These are phyloP conservation scores for Fusarium nurragi DNA, from an alignment of 2,329 filamentous ascomycete species.

Conservation along the genomic window DNA sequence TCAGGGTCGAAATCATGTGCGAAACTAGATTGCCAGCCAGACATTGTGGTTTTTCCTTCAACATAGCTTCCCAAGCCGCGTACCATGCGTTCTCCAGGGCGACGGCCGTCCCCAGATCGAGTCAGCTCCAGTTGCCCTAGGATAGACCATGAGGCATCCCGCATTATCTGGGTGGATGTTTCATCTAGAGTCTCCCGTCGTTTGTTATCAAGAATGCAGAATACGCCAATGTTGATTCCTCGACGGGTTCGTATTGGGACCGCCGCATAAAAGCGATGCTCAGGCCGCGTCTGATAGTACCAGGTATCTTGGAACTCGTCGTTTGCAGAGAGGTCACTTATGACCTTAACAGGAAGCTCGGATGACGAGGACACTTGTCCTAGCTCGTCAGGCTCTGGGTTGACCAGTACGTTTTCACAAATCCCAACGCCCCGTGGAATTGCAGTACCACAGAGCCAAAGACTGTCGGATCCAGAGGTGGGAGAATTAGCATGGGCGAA, in stretches of 20 bases:
- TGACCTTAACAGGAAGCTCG: slow-evolving; percentile 47
- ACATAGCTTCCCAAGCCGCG: slow-evolving; percentile 52
- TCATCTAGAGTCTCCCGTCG: slow-evolving; percentile 39
- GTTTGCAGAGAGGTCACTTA: slow-evolving; percentile 48
- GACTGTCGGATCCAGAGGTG: slow-evolving; percentile 3
- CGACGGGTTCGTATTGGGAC: slow-evolving; percentile 52
- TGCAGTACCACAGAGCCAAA: slow-evolving; percentile 47
- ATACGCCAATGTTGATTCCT: slow-evolving; percentile 56
- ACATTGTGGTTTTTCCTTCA: slow-evolving; percentile 48
- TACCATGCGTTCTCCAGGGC: slow-evolving; percentile 51
- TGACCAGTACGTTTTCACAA: slow-evolving; percentile 44
- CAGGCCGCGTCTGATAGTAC: slow-evolving; percentile 35
- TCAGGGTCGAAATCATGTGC: slow-evolving; percentile 11
- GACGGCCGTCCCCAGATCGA: slow-evolving; percentile 40
- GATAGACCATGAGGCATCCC: slow-evolving; percentile 46
- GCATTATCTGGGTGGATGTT: slow-evolving; percentile 42
- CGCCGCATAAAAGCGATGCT: slow-evolving; percentile 52
- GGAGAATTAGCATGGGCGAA: slow-evolving; percentile 37
- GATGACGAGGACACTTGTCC: background rate
- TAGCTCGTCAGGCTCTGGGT: background rate
- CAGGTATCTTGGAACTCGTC: slow-evolving; percentile 38
- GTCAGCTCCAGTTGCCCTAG: slow-evolving; percentile 51
- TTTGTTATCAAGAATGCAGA: slow-evolving; percentile 45
- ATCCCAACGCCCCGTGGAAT: slow-evolving; percentile 44
- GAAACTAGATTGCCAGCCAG: slow-evolving; percentile 27